Evolutionary conservation across 1,284 basidiomycete species (phyloP), one percentile per base, ranked within the genome.

Genomic region (Malassezia obtusa): DNA sequence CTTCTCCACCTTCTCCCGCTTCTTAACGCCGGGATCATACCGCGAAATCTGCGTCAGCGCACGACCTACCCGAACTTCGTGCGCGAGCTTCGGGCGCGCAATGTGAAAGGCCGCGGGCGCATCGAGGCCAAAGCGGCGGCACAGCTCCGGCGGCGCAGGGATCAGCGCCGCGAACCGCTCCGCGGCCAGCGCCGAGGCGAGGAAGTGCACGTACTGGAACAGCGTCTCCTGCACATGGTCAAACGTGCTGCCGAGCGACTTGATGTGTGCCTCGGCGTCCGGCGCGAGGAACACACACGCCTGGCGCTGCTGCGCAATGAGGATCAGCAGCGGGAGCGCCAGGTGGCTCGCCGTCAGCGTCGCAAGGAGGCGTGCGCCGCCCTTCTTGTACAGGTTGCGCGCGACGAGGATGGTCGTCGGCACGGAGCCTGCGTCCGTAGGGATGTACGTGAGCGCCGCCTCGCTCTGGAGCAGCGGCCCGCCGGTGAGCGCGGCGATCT

Each of bases 401-500:
- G 71, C 67, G 14, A 76, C 77, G 8, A 77, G 78, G 50, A 63
- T 61, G 1, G 87, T 86, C n/a, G 53, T 49, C 7, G 53, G 53
- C 24, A 22, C 32, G 15, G 25, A 26, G 14, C 40, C 40, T 8
- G 45, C n/a, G 17, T n/a, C 17, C 4, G 31, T 39, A 1, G 53
- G 36, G 25, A 50, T 43, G 14, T 50, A 17, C 11, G 49, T 41
- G 45, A 95, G 88, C 43, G 52, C 50, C 80, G 85, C 79, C 63
- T 98, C 94, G 44, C 85, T 84, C 36, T 89, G 83, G 57, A 99
- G 79, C 31, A 83, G 80, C 1, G 86, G 84, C 0, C 94, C 94
- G 49, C 91, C 89, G 2, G 87, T 86, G 80, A 94, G 89, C 1
- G 88, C 87, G 30, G 80, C 76, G 43, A 98, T 82, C 74, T 98